These are phyloP conservation scores for Omphalotus guepiniiformis DNA, from an alignment of 768 basidiomycete genomes.

Conservation along the genomic window DNA sequence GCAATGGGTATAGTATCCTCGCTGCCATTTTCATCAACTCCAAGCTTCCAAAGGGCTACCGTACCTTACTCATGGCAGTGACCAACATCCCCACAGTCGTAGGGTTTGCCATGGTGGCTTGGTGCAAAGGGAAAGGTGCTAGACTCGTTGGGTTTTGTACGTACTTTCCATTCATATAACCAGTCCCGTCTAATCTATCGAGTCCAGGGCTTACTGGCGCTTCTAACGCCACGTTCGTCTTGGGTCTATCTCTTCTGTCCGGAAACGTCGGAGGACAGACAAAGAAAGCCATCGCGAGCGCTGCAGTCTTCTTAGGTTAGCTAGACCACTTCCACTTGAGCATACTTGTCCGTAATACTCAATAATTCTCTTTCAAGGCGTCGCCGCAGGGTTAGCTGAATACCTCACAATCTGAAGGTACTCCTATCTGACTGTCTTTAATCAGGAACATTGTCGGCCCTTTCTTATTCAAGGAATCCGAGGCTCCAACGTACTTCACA, in stretches of 20 bases:
- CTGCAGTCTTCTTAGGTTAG: constrained; percentile 16
- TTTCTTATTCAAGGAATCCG: constrained; percentile 20
- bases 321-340: too few species aligned
- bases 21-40: constrained; percentile 16
- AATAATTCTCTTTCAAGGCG: neutral
- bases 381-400: constrained; percentile 17
- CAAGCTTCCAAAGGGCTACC: constrained; percentile 17
- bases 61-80: constrained; percentile 21
- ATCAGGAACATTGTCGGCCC: constrained; percentile 20
- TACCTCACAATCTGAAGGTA: neutral
- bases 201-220: constrained; percentile 21
- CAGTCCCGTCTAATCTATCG: neutral
- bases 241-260: constrained; percentile 30
- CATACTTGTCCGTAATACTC: neutral
- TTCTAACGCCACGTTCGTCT: constrained; percentile 25
- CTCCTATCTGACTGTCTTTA: neutral
- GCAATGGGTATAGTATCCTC: constrained; percentile 16
- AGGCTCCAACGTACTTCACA: constrained; percentile 19
- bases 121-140: constrained; percentile 17
- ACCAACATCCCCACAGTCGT: constrained; percentile 21
- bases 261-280: constrained; percentile 34
- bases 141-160: constrained; percentile 19
- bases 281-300: constrained; percentile 19
- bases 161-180: neutral
- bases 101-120: constrained; percentile 23